These are phyloP conservation scores for Phyllosticta citribraziliensis DNA, from an alignment of 2,329 filamentous ascomycete genomes.

Conservation along the genomic window DNA sequence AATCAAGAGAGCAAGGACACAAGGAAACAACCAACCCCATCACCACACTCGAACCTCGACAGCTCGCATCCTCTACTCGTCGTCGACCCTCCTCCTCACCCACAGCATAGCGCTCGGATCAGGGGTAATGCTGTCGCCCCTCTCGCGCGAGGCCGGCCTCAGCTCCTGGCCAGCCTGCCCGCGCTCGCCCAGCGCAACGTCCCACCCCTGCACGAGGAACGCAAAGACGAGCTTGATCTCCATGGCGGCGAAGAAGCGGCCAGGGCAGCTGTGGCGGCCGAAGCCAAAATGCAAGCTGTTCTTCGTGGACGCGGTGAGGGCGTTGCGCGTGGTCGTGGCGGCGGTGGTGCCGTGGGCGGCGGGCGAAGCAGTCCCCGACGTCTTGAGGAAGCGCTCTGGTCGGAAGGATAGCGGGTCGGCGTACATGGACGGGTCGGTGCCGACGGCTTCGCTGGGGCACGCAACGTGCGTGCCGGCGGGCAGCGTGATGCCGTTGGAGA, in stretches of 20 bases:
- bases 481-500: constrained; percentile 5
- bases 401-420: not conserved
- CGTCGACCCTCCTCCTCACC: not conserved
- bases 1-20: no score
- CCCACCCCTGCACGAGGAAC: not conserved
- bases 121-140: not conserved
- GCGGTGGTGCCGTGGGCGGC: not conserved
- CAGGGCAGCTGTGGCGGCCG: constrained; percentile 23
- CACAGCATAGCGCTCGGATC: not conserved
- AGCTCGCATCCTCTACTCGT: not conserved
- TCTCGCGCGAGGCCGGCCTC: not conserved
- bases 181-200: not conserved
- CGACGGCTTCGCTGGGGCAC: not conserved
- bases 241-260: constrained; percentile 23
- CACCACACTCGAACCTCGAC: no score
- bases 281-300: constrained; percentile 19
- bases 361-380: not conserved
- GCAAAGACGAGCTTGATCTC: constrained; percentile 26
- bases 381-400: constrained; percentile 1
- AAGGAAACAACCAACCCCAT: no score
- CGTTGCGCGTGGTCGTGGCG: constrained; percentile 17
- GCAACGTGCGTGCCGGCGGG: not conserved
- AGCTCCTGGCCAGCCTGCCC: constrained; percentile 1
- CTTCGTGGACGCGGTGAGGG: not conserved
- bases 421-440: not conserved